phyloP scores from a whole-genome alignment of 2,329 filamentous ascomycete species.

The Harringtonia lauricola region DNA sequence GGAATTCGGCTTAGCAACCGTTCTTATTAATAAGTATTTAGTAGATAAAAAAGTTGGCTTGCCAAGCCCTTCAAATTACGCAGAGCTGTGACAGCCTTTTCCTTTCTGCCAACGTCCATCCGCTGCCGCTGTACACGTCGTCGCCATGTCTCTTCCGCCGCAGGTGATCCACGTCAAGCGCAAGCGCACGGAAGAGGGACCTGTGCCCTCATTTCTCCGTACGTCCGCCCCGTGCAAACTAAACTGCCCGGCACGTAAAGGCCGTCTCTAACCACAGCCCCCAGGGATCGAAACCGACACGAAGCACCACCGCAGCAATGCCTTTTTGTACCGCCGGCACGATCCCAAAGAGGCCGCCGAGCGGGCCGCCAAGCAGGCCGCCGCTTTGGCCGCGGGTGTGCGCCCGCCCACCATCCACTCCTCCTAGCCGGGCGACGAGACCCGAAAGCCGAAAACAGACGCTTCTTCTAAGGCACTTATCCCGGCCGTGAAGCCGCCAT shows the following conservation, averaged over 20 bases:
- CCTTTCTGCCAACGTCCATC: background rate
- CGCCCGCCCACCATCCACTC: slow-evolving; percentile 28
- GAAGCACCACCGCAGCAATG: slow-evolving; percentile 41
- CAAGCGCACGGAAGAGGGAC: slow-evolving; percentile 41
- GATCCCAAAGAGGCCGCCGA: slow-evolving; percentile 16
- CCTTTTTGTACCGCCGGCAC: slow-evolving; percentile 46
- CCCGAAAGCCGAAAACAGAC: slow-evolving; percentile 6
- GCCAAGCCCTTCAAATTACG: too few relatives aligned
- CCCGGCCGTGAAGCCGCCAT: background rate
- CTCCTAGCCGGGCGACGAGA: slow-evolving; percentile 28
- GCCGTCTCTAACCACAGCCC: slow-evolving; percentile 1
- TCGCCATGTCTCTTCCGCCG: slow-evolving; percentile 43
- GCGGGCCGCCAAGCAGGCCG: slow-evolving; percentile 8
- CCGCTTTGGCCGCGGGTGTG: slow-evolving; percentile 11
- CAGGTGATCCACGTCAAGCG: slow-evolving; percentile 51
- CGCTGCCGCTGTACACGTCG: background rate
- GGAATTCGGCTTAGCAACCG: too few relatives aligned
- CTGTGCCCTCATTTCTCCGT: slow-evolving; percentile 46
- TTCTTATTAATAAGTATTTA: too few relatives aligned
- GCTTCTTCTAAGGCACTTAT: too few relatives aligned
- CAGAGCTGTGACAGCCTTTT: background rate
- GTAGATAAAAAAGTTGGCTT: too few relatives aligned
- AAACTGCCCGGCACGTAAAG: too few relatives aligned
- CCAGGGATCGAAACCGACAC: slow-evolving; percentile 32
- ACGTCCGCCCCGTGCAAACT: too few relatives aligned